Base-by-base conservation (phyloP, 2,329 filamentous ascomycete species). In the Didymella segeticola region DNA sequence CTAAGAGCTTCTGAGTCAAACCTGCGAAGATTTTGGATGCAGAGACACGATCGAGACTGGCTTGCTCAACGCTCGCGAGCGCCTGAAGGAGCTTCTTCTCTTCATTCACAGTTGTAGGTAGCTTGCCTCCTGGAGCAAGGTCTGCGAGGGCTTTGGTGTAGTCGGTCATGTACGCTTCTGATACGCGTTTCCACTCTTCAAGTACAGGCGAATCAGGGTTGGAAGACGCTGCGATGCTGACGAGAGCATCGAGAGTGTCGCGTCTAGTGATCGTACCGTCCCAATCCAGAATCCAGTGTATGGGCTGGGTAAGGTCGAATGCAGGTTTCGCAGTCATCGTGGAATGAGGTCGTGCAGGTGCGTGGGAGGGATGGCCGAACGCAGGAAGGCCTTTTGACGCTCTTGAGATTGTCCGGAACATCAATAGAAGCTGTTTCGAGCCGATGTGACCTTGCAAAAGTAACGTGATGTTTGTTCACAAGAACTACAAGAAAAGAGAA, bases 241-340 rank as follows among this genome's bases (percentile, higher is more conserved):
- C 77, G 9, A 81, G 70, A 12, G 76, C 49, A n/a, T 73, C 61
- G 43, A 81, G 72, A 0, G 79, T 80, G 58, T 82, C 79, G 19
- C 69, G 69, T 33, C 63, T 60, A 11, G 79, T 80, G 23, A 80
- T 62, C 0, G 79, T 81, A 48, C 78, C 78, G 58, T 82, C 79
- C 71, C 75, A 81, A 63, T 82, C 79, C 12, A 81, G 64, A 7
- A 80, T 58, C 60, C 76, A 70, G 37, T 75, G 70, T 12, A 77
- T 61, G 15, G 64, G 60, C 15, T 46, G 31, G 29, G 3, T 31
- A 17, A 25, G 54, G 10, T 42, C 26, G 10, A 45, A 10, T 14
- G 25, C 20, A 14, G 26, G 34, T 31, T 46, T 52, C 23, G 56
- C 36, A 19, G 60, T 53, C 64, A 63, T 67, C 43, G 53, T 57